Evolutionary conservation across 352 stramenopile species (phyloP), one percentile per base, ranked within the genome.

Genomic region (Phytophthora crassamura): DNA sequence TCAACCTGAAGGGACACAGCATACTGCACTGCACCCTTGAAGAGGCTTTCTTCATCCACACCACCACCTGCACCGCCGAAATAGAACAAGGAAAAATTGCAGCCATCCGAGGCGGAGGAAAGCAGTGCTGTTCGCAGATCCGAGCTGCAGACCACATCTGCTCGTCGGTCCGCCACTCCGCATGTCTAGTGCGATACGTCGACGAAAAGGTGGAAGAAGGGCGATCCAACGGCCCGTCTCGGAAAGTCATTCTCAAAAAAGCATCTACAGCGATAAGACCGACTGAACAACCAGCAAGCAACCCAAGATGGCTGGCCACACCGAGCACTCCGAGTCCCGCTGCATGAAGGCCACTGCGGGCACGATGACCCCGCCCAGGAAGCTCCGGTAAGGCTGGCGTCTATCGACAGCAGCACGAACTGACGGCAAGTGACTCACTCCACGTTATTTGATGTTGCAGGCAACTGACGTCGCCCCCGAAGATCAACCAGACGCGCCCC

Each of bases 171-270:
- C 35, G 14, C 20, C 2, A 11, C 12, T 58, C 38, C 57, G 40
- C 30, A 59, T 72, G 58, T 40, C 50, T 71, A 48, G 45, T 4
- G 40, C 33, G 16, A 38, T 54, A 41, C 47, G 38, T 52, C 43
- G 56, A 11, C 38, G 12, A 58, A 69, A 69, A 69, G 34, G 35
- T 42, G 16, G 38, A 73, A 30, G 25, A 69, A 58, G 51, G 50
- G 41, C 36, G 5, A 46, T 20, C 46, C 35, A 6, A 33, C 28
- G 39, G 22, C 22, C 2, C 22, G 22, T 33, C 36, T 46, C 48
- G 8, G 32, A 63, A 39, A 39, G 48, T 59, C 60, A 70, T n/a
- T 74, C 60, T 53, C 20, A 55, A 74, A 74, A 70, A 74, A 70
- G 58, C 50, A 61, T 28, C n/a, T 5, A 28, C 39, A 40, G 32